Evolutionary conservation across 768 basidiomycete species (phyloP).

Genomic region (Lactifluus hygrophoroides): DNA sequence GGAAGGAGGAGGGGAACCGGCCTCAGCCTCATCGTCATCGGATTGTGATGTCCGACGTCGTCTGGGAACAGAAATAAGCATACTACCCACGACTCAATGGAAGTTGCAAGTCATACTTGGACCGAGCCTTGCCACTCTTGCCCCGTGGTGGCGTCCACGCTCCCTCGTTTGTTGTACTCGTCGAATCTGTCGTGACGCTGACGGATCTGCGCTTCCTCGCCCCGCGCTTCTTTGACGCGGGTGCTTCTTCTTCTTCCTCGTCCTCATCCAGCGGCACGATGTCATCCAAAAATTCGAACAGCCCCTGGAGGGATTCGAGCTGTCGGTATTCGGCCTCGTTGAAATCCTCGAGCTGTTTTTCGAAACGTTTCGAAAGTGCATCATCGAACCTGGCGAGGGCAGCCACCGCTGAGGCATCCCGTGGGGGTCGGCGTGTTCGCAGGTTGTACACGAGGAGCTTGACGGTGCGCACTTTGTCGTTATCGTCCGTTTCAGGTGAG

Average conservation of each 20-base stretch:
- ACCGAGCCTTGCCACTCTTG: slow-evolving; percentile 30
- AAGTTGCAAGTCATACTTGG: slow-evolving; percentile 23
- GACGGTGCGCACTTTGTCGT: slow-evolving; percentile 54
- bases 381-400: slow-evolving; percentile 66
- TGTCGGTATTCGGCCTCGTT: slow-evolving; percentile 63
- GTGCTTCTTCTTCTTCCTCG: slow-evolving; percentile 34
- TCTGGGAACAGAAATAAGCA: slow-evolving; percentile 28
- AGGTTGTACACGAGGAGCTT: slow-evolving; percentile 57
- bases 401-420: slow-evolving; percentile 54
- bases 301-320: slow-evolving; percentile 48
- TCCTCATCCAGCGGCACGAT: slow-evolving; percentile 62
- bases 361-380: slow-evolving; percentile 59
- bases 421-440: slow-evolving; percentile 47
- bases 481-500: slow-evolving; percentile 56
- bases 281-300: slow-evolving; percentile 67
- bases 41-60: slow-evolving; percentile 48
- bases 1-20: slow-evolving; percentile 29
- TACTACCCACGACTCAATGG: neutral
- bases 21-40: slow-evolving; percentile 36
- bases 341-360: slow-evolving; percentile 60
- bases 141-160: slow-evolving; percentile 21
- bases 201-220: slow-evolving; percentile 48
- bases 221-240: slow-evolving; percentile 31
- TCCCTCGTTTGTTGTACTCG: slow-evolving; percentile 30
- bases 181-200: slow-evolving; percentile 42